Percentiles rank a stretch among this genome's conserved stretches.
Conservation (phyloP, 2,329 filamentous ascomycete genomes). For the Ploettnerulaceae sp. region DNA sequence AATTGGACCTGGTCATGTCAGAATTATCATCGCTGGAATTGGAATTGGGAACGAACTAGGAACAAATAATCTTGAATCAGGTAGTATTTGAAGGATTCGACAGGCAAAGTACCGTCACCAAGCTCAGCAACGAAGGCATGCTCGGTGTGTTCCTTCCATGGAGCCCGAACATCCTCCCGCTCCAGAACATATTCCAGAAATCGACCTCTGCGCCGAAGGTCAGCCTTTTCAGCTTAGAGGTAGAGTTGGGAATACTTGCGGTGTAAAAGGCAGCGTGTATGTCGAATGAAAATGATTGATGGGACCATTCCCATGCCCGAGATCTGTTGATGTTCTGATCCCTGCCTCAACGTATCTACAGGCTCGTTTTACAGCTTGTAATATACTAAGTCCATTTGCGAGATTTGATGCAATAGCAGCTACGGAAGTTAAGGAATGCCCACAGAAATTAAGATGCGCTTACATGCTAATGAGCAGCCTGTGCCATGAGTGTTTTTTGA, state of each 20-base stretch:
- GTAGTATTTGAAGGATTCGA: conserved; percentile 80
- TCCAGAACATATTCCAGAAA: conserved; percentile 82
- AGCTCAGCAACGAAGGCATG: conserved; percentile 79
- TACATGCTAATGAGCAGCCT: conserved; percentile 87
- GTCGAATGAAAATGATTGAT: conserved; percentile 76
- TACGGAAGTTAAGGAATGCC: conserved; percentile 15
- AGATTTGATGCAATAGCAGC: conserved; percentile 73
- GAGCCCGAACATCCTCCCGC: conserved; percentile 64
- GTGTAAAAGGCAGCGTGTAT: conserved; percentile 62
- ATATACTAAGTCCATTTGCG: conserved; percentile 52
- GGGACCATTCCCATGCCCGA: conserved; percentile 63
- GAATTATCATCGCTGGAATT: neutral
- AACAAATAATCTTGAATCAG: conserved; percentile 92
- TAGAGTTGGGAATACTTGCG: conserved; percentile 33
- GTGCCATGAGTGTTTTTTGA: conserved; percentile 90
- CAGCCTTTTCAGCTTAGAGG: neutral
- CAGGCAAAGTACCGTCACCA: conserved; percentile 67
- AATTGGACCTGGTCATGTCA: conserved; percentile 64
- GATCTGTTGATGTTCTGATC: conserved; percentile 44
- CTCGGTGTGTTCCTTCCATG: conserved; percentile 73
- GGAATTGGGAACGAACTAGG: conserved; percentile 64
- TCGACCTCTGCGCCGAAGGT: conserved; percentile 48
- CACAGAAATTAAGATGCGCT: conserved; percentile 33
- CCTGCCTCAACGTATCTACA: conserved; percentile 68
- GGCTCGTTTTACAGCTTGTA: conserved; percentile 59